A percentile compares a stretch with the other conserved stretches of the same genome.
These are phyloP conservation scores for Metarhizium sp. DNA, from an alignment of 2,329 filamentous ascomycete genomes.

Conservation along the genomic window DNA sequence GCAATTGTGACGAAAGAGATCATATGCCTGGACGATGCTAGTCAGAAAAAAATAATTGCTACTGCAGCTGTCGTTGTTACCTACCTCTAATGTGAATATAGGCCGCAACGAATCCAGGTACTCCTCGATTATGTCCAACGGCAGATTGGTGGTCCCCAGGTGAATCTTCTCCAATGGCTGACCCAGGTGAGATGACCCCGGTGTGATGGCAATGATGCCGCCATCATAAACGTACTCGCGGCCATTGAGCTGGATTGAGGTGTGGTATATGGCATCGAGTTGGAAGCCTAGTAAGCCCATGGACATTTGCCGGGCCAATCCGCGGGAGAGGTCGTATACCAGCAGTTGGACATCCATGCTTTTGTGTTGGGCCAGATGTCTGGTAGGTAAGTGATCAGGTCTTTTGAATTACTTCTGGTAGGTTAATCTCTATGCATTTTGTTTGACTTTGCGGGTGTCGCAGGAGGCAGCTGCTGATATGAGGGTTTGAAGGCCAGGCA, in stretches of 20 bases:
- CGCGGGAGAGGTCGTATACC: constrained; percentile 68
- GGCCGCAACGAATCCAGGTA: constrained; percentile 77
- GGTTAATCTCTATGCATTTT: not conserved
- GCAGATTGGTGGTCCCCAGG: constrained; percentile 69
- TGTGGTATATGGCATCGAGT: constrained; percentile 93
- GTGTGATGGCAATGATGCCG: constrained; percentile 71
- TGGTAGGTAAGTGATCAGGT: too few relatives aligned
- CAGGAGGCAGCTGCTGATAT: not conserved
- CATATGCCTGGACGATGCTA: constrained; percentile 56
- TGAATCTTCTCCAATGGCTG: constrained; percentile 65
- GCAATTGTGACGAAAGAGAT: constrained; percentile 86
- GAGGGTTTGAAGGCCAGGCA: constrained; percentile 10
- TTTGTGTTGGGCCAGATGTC: not conserved
- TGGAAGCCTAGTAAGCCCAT: constrained; percentile 43
- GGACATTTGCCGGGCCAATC: constrained; percentile 46
- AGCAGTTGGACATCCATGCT: constrained; percentile 68
- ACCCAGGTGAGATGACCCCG: constrained; percentile 81
- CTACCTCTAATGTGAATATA: constrained; percentile 72
- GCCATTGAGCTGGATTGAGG: constrained; percentile 75
- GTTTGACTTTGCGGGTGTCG: not conserved
- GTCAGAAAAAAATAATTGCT: too few relatives aligned
- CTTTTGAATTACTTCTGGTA: not conserved
- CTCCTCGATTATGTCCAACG: constrained; percentile 73
- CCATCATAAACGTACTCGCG: constrained; percentile 87
- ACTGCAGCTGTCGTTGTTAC: not conserved